Evolutionary conservation across 129 eudicot species (phyloP).

Genomic region (Centaurea solstitialis): DNA sequence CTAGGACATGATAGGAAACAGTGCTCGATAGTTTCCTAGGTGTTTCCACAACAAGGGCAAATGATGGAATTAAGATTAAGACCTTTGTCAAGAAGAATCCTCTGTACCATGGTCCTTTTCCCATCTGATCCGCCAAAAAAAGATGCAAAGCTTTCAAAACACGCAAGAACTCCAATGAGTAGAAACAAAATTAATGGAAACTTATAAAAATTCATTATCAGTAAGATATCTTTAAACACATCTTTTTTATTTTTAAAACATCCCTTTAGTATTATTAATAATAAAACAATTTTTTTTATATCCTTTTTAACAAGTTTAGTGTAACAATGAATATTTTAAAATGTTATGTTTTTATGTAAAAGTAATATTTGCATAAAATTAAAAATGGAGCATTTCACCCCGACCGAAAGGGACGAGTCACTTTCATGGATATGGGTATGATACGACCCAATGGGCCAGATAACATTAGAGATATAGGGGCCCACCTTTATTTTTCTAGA

Average conservation of each 20-base stretch:
- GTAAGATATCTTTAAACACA: too few species aligned
- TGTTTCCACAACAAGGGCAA: background rate
- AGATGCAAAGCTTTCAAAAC: background rate
- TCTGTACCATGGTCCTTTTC: background rate
- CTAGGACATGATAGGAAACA: background rate
- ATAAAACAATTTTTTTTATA: background rate
- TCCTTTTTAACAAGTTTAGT: background rate
- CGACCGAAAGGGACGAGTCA: constrained; percentile 13
- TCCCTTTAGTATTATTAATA: too few species aligned
- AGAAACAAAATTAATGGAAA: background rate
- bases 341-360: too few species aligned
- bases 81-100: background rate
- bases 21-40: background rate
- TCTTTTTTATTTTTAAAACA: too few species aligned
- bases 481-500: background rate
- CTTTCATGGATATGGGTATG: constrained; percentile 17
- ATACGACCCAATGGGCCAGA: constrained; percentile 17
- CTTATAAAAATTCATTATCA: background rate
- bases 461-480: background rate
- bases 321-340: background rate
- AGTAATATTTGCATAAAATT: background rate
- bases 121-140: background rate
- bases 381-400: background rate
- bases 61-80: too few species aligned
- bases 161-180: background rate